A percentile compares a stretch with the other conserved stretches of the same genome.
Conservation (phyloP, 352 stramenopile species). For the Phytophthora tubulina region DNA sequence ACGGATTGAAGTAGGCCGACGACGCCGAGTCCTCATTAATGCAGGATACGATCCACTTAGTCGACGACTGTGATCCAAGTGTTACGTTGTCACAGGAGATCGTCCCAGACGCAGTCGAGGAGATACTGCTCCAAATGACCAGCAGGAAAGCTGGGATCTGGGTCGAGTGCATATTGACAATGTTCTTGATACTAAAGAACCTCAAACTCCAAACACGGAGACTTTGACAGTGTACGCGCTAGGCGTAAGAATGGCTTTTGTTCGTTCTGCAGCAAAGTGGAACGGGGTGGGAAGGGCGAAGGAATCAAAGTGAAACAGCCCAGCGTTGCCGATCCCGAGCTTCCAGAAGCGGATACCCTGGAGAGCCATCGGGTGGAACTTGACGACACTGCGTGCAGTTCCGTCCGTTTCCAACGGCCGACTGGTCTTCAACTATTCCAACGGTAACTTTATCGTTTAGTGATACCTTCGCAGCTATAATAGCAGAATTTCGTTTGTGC, state of each 20-base stretch:
- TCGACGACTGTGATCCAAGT: conserved; percentile 39
- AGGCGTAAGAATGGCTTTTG: conserved; percentile 28
- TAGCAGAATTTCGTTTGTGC: too few relatives aligned
- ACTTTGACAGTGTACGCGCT: conserved; percentile 33
- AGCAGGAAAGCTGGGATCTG: conserved; percentile 16
- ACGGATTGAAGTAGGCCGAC: conserved; percentile 47
- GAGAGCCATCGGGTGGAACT: conserved; percentile 23
- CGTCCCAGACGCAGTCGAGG: conserved; percentile 9
- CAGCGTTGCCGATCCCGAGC: not conserved
- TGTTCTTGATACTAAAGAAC: conserved; percentile 4
- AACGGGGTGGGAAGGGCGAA: conserved; percentile 23
- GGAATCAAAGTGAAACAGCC: conserved; percentile 39
- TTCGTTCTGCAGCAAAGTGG: conserved; percentile 11
- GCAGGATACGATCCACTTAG: conserved; percentile 49
- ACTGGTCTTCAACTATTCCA: conserved; percentile 12
- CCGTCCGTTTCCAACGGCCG: conserved; percentile 39
- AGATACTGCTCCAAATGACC: not conserved
- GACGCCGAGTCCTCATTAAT: conserved; percentile 8
- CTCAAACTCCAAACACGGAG: conserved; percentile 6
- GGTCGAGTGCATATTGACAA: conserved; percentile 25
- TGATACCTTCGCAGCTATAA: conserved; percentile 13
- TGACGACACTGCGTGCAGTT: conserved; percentile 32
- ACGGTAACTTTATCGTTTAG: not conserved
- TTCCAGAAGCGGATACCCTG: conserved; percentile 10
- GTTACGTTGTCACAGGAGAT: conserved; percentile 37